These are phyloP conservation scores for Peniophora sp. DNA, from an alignment of 1,284 basidiomycete genomes.

Conservation along the genomic window DNA sequence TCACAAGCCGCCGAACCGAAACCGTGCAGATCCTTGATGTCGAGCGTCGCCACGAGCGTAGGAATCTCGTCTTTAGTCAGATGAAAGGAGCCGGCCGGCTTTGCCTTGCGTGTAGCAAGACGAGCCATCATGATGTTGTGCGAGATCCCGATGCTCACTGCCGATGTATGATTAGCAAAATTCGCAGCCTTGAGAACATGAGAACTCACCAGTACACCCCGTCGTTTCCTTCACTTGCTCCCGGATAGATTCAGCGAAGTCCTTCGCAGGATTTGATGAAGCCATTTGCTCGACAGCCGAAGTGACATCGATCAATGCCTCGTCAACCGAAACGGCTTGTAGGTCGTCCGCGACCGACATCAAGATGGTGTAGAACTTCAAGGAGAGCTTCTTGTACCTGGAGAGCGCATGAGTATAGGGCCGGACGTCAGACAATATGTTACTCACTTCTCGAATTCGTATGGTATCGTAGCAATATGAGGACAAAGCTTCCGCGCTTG, in stretches of 20 bases:
- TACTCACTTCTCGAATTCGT: constrained; percentile 73
- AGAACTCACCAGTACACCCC: constrained; percentile 68
- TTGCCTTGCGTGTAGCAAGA: constrained; percentile 85
- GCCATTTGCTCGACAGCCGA: constrained; percentile 46
- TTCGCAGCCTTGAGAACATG: background rate
- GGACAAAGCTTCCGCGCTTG: constrained; percentile 80
- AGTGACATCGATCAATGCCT: constrained; percentile 89
- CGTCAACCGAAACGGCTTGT: constrained; percentile 94
- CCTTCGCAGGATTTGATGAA: constrained; percentile 52
- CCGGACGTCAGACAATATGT: background rate
- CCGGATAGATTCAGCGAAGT: constrained; percentile 78
- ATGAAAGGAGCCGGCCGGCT: constrained; percentile 82
- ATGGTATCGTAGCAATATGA: constrained; percentile 75
- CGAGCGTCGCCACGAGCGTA: constrained; percentile 64
- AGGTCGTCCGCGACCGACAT: constrained; percentile 87
- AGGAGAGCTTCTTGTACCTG: constrained; percentile 76
- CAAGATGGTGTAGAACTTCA: constrained; percentile 88
- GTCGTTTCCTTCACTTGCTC: constrained; percentile 70
- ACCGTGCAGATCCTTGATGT: constrained; percentile 83
- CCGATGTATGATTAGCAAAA: too few relatives aligned
- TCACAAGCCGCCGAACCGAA: constrained; percentile 73
- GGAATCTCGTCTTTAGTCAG: constrained; percentile 49
- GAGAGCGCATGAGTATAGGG: background rate
- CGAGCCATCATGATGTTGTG: constrained; percentile 91
- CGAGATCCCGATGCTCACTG: constrained; percentile 87